phyloP scores from a whole-genome alignment of 805 yeast genomes.

The Debaryomyces castellii region DNA sequence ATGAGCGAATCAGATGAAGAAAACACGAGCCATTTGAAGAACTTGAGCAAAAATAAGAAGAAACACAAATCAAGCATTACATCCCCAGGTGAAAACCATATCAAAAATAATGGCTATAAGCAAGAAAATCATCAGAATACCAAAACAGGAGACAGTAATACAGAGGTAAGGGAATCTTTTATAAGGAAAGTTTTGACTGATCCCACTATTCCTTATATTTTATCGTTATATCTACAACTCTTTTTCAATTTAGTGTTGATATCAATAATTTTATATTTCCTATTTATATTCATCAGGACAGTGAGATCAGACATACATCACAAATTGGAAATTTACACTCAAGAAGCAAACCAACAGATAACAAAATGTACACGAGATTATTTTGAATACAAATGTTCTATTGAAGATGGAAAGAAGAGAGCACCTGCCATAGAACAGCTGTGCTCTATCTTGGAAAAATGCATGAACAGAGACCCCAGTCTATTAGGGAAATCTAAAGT shows the following conservation, averaged over 20 bases:
- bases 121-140: neutral
- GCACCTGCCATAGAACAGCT: constrained; percentile 73
- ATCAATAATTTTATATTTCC: constrained; percentile 49
- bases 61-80: neutral
- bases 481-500: constrained; percentile 64
- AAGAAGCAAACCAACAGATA: constrained; percentile 62
- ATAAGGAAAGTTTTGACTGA: constrained; percentile 19
- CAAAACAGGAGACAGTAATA: neutral
- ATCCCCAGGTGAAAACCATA: too few relatives aligned
- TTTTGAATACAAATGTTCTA: constrained; percentile 67
- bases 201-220: constrained; percentile 53
- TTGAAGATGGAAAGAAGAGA: constrained; percentile 40
- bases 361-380: constrained; percentile 70
- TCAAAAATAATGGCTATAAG: constrained; percentile 7
- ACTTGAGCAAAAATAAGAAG: neutral
- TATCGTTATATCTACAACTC: constrained; percentile 65
- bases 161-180: neutral
- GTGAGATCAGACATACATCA: constrained; percentile 68
- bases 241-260: constrained; percentile 55
- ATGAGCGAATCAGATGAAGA: neutral
- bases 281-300: constrained; percentile 52
- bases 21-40: neutral
- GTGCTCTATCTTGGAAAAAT: constrained; percentile 75
- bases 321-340: constrained; percentile 62
- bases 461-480: constrained; percentile 80